phyloP scores from a whole-genome alignment of 352 stramenopile species.

The Phytophthora boehmeriae region DNA sequence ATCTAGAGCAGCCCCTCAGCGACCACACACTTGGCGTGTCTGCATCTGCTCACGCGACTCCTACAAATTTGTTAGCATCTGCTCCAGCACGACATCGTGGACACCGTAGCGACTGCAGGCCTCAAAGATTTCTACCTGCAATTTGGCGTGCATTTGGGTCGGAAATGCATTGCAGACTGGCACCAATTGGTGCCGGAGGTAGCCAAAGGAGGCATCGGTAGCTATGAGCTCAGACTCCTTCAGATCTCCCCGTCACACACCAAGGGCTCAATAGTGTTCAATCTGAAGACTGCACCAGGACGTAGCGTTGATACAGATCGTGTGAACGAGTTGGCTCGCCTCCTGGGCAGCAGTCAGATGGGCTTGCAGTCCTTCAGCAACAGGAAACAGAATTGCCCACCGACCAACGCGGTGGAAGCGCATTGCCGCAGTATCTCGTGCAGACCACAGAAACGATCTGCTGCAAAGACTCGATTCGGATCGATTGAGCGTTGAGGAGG shows the following conservation, averaged over 20 bases:
- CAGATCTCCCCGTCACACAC: constrained; percentile 26
- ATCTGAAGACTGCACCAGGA: constrained; percentile 17
- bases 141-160: constrained; percentile 20
- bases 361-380: constrained; percentile 35
- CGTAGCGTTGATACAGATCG: constrained; percentile 20
- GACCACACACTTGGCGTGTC: constrained; percentile 21
- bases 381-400: constrained; percentile 26
- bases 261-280: constrained; percentile 24
- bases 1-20: background rate
- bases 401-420: constrained; percentile 24
- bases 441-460: too few relatives aligned
- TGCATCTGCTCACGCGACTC: constrained; percentile 27
- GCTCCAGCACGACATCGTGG: constrained; percentile 8
- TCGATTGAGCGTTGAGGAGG: too few relatives aligned
- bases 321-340: constrained; percentile 18
- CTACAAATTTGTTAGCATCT: constrained; percentile 9
- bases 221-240: constrained; percentile 13
- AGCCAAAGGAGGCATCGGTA: constrained; percentile 17
- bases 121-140: constrained; percentile 21
- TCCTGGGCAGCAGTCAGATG: constrained; percentile 28
- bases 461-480: too few relatives aligned
- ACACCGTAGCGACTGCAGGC: constrained; percentile 19
- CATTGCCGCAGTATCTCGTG: constrained; percentile 34
- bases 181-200: constrained; percentile 28
- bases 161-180: constrained; percentile 31